Base-by-base conservation (phyloP, 2,329 filamentous ascomycete genomes). In the Alternaria consortialis region DNA sequence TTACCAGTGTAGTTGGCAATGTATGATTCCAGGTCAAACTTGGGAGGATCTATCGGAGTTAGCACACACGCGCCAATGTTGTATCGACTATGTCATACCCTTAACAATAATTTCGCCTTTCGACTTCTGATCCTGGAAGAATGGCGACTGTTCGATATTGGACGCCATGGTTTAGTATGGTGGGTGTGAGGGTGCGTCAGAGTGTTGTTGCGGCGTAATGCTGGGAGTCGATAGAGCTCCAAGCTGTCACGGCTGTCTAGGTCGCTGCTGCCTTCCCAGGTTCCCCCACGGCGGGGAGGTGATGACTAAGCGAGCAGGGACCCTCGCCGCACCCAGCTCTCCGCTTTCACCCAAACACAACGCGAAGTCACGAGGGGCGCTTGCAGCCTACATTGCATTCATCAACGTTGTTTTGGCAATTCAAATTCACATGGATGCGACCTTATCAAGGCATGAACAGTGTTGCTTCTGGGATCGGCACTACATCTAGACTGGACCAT, bases 21-120 rank as follows among this genome's bases (percentile, higher is more conserved):
- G 79, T 97, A 98, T 37, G 91, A 87, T 63, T 97, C 93, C 42
- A 99, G 86, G 72, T 98, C 95, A 69, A 98, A 90, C 75, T 94
- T 97, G 9, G 94, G 94, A 7, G 87, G 80, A 48, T 93, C 92
- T 94, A 60, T 15, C 31, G 25, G 42, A 39, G 57, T 78, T 59
- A 74, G 73, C 58, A 43, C 25, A 25, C 36, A 31, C n/a, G 32
- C 53, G 32, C 13, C 9, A 40, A 7, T 29, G 25, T 36, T 32
- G 31, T n/a, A 11, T 36, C 6, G 20, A 37, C 23, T 23, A 40
- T 48, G 11, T 53, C 66, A 32, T 65, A 76, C 77, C 77, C 66
- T 73, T 77, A 53, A 79, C 75, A 23, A 79, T 58, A 23, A 72
- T 54, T 25, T 63, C 63, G 20, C 71, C 74, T 47, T 74, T 68